phyloP scores from a whole-genome alignment of 192 early-diverging fungal genomes.

The Coemansia sp. region DNA sequence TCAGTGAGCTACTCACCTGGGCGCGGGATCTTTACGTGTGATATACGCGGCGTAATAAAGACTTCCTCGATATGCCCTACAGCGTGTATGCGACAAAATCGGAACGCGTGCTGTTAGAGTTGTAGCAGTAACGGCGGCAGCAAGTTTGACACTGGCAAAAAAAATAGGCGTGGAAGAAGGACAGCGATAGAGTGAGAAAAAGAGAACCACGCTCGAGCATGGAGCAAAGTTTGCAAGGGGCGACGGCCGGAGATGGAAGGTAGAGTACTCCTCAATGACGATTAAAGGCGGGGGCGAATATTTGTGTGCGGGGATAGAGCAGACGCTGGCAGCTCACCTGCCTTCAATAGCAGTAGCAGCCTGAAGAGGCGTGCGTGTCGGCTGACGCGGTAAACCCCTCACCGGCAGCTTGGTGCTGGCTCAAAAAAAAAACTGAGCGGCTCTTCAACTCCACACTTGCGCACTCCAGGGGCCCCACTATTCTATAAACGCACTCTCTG shows the following conservation, averaged over 20 bases:
- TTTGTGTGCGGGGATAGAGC: constrained; percentile 8
- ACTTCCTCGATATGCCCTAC: constrained; percentile 42
- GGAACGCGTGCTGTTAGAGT: background rate
- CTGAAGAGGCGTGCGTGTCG: background rate
- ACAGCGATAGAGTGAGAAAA: background rate
- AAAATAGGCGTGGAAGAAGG: background rate
- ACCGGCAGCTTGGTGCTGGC: background rate
- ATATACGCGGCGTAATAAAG: constrained; percentile 37
- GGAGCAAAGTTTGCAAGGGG: background rate
- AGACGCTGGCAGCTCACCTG: background rate
- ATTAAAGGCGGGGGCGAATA: constrained; percentile 1
- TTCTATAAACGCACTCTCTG: background rate
- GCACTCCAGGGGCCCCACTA: background rate
- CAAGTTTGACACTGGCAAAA: background rate
- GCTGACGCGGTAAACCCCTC: background rate
- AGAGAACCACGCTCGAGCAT: background rate
- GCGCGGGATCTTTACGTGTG: constrained; percentile 18
- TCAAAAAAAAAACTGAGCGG: background rate
- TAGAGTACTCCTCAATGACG: background rate
- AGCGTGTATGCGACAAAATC: background rate
- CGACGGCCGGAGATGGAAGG: background rate
- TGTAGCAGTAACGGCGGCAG: background rate
- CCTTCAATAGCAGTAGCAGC: background rate
- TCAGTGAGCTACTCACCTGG: constrained; percentile 27
- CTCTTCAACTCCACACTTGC: background rate